phyloP scores from a whole-genome alignment of 202 grass and related monocot genomes.

The Digitaria exilis region DNA sequence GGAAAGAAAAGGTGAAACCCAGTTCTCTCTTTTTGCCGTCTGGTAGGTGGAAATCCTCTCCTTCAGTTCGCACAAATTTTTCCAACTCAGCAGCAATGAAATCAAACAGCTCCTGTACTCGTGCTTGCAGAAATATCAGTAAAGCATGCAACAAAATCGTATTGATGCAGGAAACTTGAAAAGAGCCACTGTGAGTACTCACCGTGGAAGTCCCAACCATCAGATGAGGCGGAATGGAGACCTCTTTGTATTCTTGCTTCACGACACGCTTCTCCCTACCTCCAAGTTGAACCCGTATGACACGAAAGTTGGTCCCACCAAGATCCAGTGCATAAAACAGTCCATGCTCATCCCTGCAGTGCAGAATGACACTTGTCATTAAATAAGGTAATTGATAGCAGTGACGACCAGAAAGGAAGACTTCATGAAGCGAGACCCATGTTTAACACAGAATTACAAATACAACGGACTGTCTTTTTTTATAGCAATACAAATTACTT shows the following conservation, averaged over 20 bases:
- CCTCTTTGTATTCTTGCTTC: slow-evolving; percentile 76
- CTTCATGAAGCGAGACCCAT: neutral
- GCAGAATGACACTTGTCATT: slow-evolving; percentile 35
- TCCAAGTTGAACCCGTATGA: slow-evolving; percentile 81
- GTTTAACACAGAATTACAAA: neutral
- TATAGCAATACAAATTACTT: neutral
- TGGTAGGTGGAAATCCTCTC: slow-evolving; percentile 77
- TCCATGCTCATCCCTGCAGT: slow-evolving; percentile 86
- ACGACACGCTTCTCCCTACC: slow-evolving; percentile 61
- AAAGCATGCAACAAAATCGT: slow-evolving; percentile 28
- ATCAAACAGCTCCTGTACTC: slow-evolving; percentile 87
- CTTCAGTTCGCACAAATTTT: slow-evolving; percentile 83
- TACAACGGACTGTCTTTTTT: neutral
- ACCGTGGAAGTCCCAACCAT: slow-evolving; percentile 90
- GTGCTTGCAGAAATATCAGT: slow-evolving; percentile 28
- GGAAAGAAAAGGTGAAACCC: slow-evolving; percentile 99
- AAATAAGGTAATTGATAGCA: slow-evolving; percentile 28
- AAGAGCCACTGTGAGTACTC: slow-evolving; percentile 33
- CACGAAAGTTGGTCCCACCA: slow-evolving; percentile 97
- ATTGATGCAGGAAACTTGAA: slow-evolving; percentile 29
- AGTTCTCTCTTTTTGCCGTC: slow-evolving; percentile 83
- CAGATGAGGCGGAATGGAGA: slow-evolving; percentile 87
- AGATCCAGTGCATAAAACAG: slow-evolving; percentile 97
- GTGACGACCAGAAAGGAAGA: neutral
- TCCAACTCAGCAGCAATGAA: slow-evolving; percentile 83